Evolutionary conservation across 345 rosid genomes (phyloP), one percentile per base, ranked within the genome.

Genomic region (Passiflora organensis): DNA sequence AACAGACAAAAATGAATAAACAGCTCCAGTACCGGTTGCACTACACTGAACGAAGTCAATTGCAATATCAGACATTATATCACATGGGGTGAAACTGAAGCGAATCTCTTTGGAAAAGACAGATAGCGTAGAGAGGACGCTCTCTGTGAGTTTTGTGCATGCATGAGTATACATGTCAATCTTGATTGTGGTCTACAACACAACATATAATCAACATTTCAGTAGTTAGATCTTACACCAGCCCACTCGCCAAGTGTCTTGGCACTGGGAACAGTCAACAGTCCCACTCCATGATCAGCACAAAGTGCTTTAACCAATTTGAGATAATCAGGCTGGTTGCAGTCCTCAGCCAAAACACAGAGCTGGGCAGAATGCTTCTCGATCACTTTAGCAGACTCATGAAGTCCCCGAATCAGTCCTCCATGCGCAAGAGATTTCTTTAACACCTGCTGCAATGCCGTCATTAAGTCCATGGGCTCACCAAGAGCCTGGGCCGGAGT

Each of bases 191-290:
- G n/a, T n/a, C 10, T 10, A 2, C 5, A 13, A 47, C 1, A 11
- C 12, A 8, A 24, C 6, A 10, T 4, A 28, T 22, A 50, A 50
- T 6, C 21, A 17, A 23, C 17, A 32, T 13, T 50, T 50, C 11
- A 21, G 20, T 1, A 41, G n/a, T n/a, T 0, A 14, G 0, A 19
- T 0, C 95, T 74, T 73, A 89, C 95, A 43, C 95, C 91, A 71
- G 91, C 91, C 96, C 96, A 89, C 68, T 89, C 96, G 13, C 95
- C 91, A 0, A 89, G 91, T 43, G 89, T 74, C 76, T 89, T 89
- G 14, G 95, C 91, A 71, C 84, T 78, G 19, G 96, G 91, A 56
- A 84, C 86, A 0, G 82, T 79, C 53, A 89, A 60, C 72, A 86
- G 60, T 53, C 75, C 73, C 13, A 82, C 82, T 20, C 71, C 67